Conservation (phyloP, 164 flowering plant genomes). For the Berberis thunbergii region DNA sequence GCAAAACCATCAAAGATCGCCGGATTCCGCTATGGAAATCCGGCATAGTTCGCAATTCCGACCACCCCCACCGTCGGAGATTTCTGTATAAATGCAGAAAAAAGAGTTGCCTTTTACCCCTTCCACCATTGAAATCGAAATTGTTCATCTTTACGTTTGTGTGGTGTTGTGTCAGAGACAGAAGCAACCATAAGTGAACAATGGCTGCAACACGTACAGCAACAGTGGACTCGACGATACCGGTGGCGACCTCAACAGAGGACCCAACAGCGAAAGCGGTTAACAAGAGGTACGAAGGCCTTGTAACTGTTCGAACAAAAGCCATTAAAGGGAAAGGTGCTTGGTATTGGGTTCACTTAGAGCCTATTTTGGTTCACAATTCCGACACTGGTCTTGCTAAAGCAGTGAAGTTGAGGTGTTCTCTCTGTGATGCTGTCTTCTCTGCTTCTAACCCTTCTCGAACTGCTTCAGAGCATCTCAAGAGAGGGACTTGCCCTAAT, state of each 20-base stretch:
- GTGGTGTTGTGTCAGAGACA: too few relatives aligned
- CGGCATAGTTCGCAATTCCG: slow-evolving; percentile 22
- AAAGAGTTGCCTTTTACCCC: slow-evolving; percentile 7
- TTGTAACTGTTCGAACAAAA: slow-evolving; percentile 62
- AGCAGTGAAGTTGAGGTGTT: slow-evolving; percentile 83
- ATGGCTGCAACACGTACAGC: slow-evolving; percentile 29
- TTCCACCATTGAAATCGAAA: too few relatives aligned
- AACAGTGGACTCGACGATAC: background rate
- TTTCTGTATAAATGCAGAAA: slow-evolving; percentile 27
- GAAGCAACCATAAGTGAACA: slow-evolving; percentile 1
- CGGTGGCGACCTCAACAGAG: slow-evolving; percentile 28
- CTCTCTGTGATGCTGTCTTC: slow-evolving; percentile 74
- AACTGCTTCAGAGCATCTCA: slow-evolving; percentile 94
- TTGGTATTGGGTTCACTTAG: slow-evolving; percentile 95
- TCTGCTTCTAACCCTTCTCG: slow-evolving; percentile 96
- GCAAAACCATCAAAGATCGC: slow-evolving; percentile 11
- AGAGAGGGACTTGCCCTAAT: slow-evolving; percentile 88
- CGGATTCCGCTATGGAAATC: slow-evolving; percentile 33
- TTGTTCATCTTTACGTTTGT: background rate
- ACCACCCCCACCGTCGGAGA: slow-evolving; percentile 18
- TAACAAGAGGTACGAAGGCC: slow-evolving; percentile 75
- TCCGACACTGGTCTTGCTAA: slow-evolving; percentile 65
- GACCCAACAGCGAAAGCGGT: slow-evolving; percentile 57
- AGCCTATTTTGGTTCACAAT: slow-evolving; percentile 66
- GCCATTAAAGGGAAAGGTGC: slow-evolving; percentile 94